A percentile compares a stretch with the other conserved stretches of the same genome.
phyloP scores from a whole-genome alignment of 2,329 filamentous ascomycete species.

The Hypoxylon sp. region DNA sequence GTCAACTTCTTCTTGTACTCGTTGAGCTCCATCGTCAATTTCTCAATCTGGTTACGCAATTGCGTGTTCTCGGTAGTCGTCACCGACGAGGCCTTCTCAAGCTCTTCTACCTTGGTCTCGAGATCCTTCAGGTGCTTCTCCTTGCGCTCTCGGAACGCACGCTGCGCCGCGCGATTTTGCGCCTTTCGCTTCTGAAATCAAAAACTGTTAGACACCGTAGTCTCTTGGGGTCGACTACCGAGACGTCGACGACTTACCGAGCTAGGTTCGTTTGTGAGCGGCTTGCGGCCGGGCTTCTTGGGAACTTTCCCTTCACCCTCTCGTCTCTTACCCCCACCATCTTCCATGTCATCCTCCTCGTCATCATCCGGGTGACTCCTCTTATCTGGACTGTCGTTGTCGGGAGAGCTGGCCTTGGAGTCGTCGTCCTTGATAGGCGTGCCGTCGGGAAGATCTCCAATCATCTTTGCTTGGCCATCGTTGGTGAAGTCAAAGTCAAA shows the following conservation, averaged over 20 bases:
- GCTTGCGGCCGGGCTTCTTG: conserved; percentile 97
- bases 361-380: conserved; percentile 78
- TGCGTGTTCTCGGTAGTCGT: conserved; percentile 87
- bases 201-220: conserved; percentile 43
- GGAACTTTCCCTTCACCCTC: conserved; percentile 86
- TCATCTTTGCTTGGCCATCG: conserved; percentile 72
- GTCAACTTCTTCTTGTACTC: conserved; percentile 92
- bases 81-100: conserved; percentile 85
- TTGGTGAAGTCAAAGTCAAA: conserved; percentile 78
- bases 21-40: conserved; percentile 83
- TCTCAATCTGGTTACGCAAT: conserved; percentile 88
- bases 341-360: conserved; percentile 68
- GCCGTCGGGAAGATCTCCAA: conserved; percentile 76
- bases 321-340: conserved; percentile 72
- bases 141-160: conserved; percentile 94
- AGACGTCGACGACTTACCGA: conserved; percentile 74
- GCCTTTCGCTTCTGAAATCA: conserved; percentile 86
- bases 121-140: conserved; percentile 90
- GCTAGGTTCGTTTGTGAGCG: conserved; percentile 92
- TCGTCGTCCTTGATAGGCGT: conserved; percentile 48
- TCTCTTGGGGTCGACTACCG: conserved; percentile 32
- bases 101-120: conserved; percentile 79
- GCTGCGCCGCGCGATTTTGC: conserved; percentile 91
- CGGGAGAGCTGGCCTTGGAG: conserved; percentile 68
- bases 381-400: conserved; percentile 74